Conservation (phyloP, 257 asterid species). For the Anisodus acutangulus region DNA sequence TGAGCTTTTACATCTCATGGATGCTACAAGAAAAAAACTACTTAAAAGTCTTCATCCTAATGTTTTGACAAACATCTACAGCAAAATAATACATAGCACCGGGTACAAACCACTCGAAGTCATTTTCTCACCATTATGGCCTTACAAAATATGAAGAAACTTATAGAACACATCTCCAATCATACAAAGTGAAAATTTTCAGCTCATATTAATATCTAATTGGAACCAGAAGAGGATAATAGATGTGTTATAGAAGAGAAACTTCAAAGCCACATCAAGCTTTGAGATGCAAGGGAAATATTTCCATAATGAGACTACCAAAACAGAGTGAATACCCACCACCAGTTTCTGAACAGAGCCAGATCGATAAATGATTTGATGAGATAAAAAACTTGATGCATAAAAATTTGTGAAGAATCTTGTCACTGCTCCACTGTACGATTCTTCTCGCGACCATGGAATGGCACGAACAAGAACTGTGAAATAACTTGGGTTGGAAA, state of each 20-base stretch:
- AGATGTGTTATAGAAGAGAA: slow-evolving; percentile 15
- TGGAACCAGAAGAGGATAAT: slow-evolving; percentile 12
- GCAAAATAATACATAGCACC: background rate
- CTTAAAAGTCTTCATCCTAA: background rate
- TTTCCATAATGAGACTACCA: background rate
- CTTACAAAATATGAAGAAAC: background rate
- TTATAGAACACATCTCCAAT: background rate
- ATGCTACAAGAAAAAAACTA: background rate
- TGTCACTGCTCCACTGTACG: slow-evolving; percentile 62
- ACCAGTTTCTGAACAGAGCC: slow-evolving; percentile 83
- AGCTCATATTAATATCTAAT: background rate
- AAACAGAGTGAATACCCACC: slow-evolving; percentile 51
- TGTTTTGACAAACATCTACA: slow-evolving; percentile 15
- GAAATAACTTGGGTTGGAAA: slow-evolving; percentile 72
- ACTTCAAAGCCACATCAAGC: background rate
- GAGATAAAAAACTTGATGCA: slow-evolving; percentile 87
- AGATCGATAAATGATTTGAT: slow-evolving; percentile 84
- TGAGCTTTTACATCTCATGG: background rate
- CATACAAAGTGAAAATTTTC: background rate
- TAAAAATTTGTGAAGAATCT: slow-evolving; percentile 79
- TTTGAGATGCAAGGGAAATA: slow-evolving; percentile 19
- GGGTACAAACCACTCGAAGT: background rate
- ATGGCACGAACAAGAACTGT: slow-evolving; percentile 92
- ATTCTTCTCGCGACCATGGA: slow-evolving; percentile 74
- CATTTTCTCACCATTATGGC: slow-evolving; percentile 11